Conservation (phyloP, 176 grass and related monocot species). For the Luzula sylvatica region DNA sequence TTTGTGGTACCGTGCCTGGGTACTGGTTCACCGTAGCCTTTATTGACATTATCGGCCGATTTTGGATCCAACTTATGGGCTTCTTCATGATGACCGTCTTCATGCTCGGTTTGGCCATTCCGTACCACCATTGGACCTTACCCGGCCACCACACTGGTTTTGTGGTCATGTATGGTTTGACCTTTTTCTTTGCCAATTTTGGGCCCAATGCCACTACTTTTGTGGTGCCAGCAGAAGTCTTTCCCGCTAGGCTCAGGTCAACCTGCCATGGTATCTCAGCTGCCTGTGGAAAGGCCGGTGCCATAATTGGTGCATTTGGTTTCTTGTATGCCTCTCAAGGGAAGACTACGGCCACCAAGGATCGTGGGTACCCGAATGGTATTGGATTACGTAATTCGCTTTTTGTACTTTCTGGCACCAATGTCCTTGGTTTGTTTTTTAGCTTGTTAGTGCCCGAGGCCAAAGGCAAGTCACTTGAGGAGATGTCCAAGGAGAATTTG, state of each 20-base stretch:
- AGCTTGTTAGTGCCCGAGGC: conserved; percentile 48
- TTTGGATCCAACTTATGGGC: conserved; percentile 62
- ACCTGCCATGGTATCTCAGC: conserved; percentile 71
- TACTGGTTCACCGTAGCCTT: conserved; percentile 89
- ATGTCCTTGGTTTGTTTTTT: conserved; percentile 42
- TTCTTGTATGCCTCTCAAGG: conserved; percentile 58
- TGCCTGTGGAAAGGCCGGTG: conserved; percentile 39
- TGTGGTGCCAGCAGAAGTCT: conserved; percentile 68
- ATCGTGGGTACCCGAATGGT: conserved; percentile 25
- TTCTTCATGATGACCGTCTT: conserved; percentile 72
- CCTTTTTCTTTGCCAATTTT: conserved; percentile 56
- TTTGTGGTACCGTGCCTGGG: conserved; percentile 61
- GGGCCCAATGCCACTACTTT: conserved; percentile 41
- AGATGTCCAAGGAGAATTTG: conserved; percentile 42
- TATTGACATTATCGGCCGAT: conserved; percentile 55
- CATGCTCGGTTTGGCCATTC: conserved; percentile 44
- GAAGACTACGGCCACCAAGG: conserved; percentile 6
- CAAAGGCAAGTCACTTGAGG: conserved; percentile 51
- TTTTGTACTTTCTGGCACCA: conserved; percentile 44
- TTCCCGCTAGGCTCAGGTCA: conserved; percentile 57
- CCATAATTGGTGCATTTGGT: conserved; percentile 62
- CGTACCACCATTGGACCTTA: conserved; percentile 42
- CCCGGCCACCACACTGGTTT: conserved; percentile 38
- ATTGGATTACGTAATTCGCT: conserved; percentile 60
- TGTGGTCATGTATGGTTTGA: conserved; percentile 48